Evolutionary conservation across 164 flowering plant species (phyloP).

Genomic region (Piper betle): DNA sequence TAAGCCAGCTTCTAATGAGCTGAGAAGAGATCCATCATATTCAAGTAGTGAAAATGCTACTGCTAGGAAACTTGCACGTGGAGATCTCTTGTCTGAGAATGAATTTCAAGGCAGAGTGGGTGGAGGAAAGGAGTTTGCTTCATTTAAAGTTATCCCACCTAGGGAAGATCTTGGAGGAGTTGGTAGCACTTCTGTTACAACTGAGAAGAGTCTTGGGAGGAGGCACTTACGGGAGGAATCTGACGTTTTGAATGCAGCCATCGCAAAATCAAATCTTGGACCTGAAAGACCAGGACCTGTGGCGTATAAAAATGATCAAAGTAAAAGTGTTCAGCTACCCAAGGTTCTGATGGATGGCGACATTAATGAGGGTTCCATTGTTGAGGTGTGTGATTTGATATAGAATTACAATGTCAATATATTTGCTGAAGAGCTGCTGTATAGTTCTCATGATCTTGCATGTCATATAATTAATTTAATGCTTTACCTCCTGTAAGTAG

Average conservation of each 20-base stretch:
- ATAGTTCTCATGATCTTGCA: too few species aligned
- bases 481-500: slow-evolving; percentile 14
- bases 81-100: slow-evolving; percentile 1
- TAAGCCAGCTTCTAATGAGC: slow-evolving; percentile 17
- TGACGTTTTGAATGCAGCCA: slow-evolving; percentile 22
- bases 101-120: slow-evolving; percentile 8
- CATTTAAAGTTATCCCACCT: slow-evolving; percentile 9
- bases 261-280: slow-evolving; percentile 29
- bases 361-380: slow-evolving; percentile 61
- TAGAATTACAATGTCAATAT: too few species aligned
- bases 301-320: slow-evolving; percentile 8
- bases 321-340: slow-evolving; percentile 7
- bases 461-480: too few species aligned
- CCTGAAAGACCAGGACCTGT: slow-evolving; percentile 16
- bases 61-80: not conserved
- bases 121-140: slow-evolving; percentile 12
- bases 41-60: not conserved
- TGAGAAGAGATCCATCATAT: slow-evolving; percentile 4
- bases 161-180: slow-evolving; percentile 9
- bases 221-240: slow-evolving; percentile 22
- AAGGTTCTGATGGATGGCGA: slow-evolving; percentile 14
- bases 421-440: too few species aligned
- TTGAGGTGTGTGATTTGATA: slow-evolving; percentile 49
- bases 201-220: slow-evolving; percentile 21
- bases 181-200: slow-evolving; percentile 19